Evolutionary conservation across 2,329 filamentous ascomycete genomes (phyloP), one percentile per base, ranked within the genome.

Genomic region (Ramularia collo-cygni): DNA sequence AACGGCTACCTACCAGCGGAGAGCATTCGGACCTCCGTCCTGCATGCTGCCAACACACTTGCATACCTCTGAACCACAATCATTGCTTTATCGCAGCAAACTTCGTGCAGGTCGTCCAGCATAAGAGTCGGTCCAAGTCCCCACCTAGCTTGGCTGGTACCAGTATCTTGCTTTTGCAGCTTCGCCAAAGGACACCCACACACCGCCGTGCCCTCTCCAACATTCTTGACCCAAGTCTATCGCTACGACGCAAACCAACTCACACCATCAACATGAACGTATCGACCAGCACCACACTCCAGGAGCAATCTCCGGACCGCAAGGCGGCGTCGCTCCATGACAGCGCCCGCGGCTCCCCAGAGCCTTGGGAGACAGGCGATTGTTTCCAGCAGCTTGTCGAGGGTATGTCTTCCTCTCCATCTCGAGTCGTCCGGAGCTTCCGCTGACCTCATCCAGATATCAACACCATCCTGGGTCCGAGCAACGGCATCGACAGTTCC

Each of bases 401-500:
- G 3, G 33, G 34, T 27, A 10, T 35, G 21, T 24, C 37, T 38
- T 50, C 16, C 16, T 26, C 5, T 7, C 24, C 43, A 34, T 29
- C 36, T 19, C 17, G 31, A 33, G n/a, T 18, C 16, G n/a, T 21
- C 17, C 16, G 16, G 16, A 16, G 55, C 9, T 92, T 93, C n/a
- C 59, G 76, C 88, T 27, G 63, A 70, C 37, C 78, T 94, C 33
- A 83, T 93, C 40, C 59, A 75, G 76, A 77, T n/a, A 76, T 95
- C 53, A 88, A 82, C 56, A 68, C 74, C 40, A 78, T 77, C 16
- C 74, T 95, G 4, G 88, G 87, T 2, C 83, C 85, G 3, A 85
- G 79, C 42, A 92, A 84, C 9, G 88, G 88, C 3, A 74, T 94
- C 53, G 80, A 84, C 45, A 92, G 84, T 24, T 82, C 81, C 30